Evolutionary conservation across 2,329 filamentous ascomycete genomes (phyloP).

Genomic region (Claviceps africana): DNA sequence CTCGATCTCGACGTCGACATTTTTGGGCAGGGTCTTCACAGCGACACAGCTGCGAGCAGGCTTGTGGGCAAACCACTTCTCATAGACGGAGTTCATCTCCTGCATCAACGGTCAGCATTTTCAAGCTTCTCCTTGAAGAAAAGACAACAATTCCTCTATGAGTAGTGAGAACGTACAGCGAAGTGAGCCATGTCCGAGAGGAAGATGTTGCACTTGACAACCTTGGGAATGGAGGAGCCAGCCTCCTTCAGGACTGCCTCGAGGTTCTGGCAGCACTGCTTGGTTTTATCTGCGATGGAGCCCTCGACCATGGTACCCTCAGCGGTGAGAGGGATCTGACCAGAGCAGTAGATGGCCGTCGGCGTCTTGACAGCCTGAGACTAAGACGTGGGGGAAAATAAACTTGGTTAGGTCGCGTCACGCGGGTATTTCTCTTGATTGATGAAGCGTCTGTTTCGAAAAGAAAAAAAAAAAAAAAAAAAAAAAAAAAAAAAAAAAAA

Average conservation of each 20-base stretch:
- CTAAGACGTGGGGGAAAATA: slow-evolving; percentile 19
- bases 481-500: too few species aligned
- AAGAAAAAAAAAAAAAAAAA: too few species aligned
- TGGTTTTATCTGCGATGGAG: slow-evolving; percentile 49
- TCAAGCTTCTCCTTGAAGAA: background rate
- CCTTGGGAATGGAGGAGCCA: slow-evolving; percentile 60
- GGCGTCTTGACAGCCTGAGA: slow-evolving; percentile 55
- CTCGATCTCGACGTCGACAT: slow-evolving; percentile 81
- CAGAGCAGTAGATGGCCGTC: slow-evolving; percentile 52
- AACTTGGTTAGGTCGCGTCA: background rate
- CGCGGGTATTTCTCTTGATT: background rate
- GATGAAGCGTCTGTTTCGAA: background rate
- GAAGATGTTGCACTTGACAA: slow-evolving; percentile 90
- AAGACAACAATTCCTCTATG: background rate
- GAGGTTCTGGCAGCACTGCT: slow-evolving; percentile 59
- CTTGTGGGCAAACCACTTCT: slow-evolving; percentile 70
- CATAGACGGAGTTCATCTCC: slow-evolving; percentile 76
- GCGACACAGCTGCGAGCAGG: slow-evolving; percentile 82
- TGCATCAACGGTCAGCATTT: slow-evolving; percentile 11
- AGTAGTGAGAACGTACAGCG: slow-evolving; percentile 30
- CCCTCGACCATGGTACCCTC: slow-evolving; percentile 43
- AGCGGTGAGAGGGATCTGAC: slow-evolving; percentile 56
- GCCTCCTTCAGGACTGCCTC: slow-evolving; percentile 71
- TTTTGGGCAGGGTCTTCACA: slow-evolving; percentile 77
- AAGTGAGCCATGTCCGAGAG: slow-evolving; percentile 86